A percentile compares a stretch with the other conserved stretches of the same genome.
Conservation (phyloP, 2,329 filamentous ascomycete species). For the Dactylonectria macrodidyma region DNA sequence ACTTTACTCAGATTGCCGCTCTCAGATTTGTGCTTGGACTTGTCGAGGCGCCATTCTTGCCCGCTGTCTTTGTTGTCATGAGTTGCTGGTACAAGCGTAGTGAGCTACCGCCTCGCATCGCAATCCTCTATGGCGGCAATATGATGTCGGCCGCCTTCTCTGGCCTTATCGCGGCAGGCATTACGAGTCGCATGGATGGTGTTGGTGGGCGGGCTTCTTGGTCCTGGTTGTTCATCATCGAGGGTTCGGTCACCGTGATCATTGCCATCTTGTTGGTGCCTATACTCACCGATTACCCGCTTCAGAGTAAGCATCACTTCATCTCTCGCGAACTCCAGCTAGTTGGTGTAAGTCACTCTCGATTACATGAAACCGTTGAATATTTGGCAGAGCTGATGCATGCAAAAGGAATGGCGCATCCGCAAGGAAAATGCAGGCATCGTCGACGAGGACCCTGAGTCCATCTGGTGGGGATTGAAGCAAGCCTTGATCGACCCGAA, state of each 20-base stretch:
- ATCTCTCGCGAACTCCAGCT: constrained; percentile 24
- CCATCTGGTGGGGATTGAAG: constrained; percentile 53
- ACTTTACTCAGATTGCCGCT: constrained; percentile 23
- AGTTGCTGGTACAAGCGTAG: constrained; percentile 73
- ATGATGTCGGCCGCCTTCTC: constrained; percentile 79
- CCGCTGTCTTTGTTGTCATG: constrained; percentile 63
- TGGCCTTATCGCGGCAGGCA: constrained; percentile 72
- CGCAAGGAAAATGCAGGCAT: constrained; percentile 28
- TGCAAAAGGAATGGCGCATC: constrained; percentile 25
- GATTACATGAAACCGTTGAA: background rate
- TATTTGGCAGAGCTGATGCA: background rate
- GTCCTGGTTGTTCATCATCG: constrained; percentile 78
- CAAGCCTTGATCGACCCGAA: constrained; percentile 58
- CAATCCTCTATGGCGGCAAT: constrained; percentile 71
- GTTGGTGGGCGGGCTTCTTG: constrained; percentile 54
- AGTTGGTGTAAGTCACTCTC: constrained; percentile 16
- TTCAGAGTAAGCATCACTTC: constrained; percentile 22
- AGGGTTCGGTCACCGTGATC: constrained; percentile 61
- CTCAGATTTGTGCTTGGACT: constrained; percentile 59
- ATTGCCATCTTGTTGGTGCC: constrained; percentile 38
- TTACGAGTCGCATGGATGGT: constrained; percentile 61
- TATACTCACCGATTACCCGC: constrained; percentile 49
- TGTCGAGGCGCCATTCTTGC: constrained; percentile 67
- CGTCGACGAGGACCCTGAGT: constrained; percentile 28
- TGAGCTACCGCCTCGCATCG: constrained; percentile 74